These are phyloP conservation scores for Capronia epimyces DNA, from an alignment of 2,329 filamentous ascomycete genomes.

Conservation along the genomic window DNA sequence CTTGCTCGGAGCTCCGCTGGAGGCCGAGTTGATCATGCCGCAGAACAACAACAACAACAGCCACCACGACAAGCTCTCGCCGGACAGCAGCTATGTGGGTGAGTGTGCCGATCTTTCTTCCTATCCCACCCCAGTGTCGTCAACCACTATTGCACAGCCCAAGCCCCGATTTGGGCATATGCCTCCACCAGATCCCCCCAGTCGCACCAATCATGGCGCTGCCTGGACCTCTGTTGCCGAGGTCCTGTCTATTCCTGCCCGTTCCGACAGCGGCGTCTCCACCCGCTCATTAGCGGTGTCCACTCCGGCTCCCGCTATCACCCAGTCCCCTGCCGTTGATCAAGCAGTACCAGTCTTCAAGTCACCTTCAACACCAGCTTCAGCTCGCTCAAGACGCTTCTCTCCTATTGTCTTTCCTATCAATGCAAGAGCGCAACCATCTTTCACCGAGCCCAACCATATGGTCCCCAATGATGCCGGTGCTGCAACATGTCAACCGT, in stretches of 20 bases:
- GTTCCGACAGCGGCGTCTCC: conserved; percentile 6
- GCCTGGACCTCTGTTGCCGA: conserved; percentile 8
- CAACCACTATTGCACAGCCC: conserved; percentile 15
- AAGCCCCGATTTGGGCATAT: conserved; percentile 16
- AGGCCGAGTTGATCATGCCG: conserved; percentile 39
- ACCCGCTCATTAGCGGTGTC: conserved; percentile 9
- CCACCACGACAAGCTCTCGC: conserved; percentile 38
- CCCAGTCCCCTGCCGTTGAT: conserved; percentile 10
- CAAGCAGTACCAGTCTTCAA: conserved; percentile 30
- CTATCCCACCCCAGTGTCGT: conserved; percentile 27
- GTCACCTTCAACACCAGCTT: conserved; percentile 36
- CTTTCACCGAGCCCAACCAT: conserved; percentile 4
- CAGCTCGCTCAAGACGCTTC: conserved; percentile 30
- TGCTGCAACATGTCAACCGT: conserved; percentile 3
- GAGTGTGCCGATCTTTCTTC: conserved; percentile 39
- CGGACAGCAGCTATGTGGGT: conserved; percentile 41
- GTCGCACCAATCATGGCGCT: conserved; percentile 4
- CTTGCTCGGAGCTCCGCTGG: conserved; percentile 39
- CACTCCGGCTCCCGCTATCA: conserved; percentile 13
- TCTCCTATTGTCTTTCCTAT: conserved; percentile 26
- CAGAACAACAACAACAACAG: conserved; percentile 21
- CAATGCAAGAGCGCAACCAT: conserved; percentile 11
- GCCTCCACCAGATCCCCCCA: conserved; percentile 6
- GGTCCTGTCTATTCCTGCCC: conserved; percentile 15
- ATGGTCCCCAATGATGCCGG: conserved; percentile 6